These are phyloP conservation scores for Amaranthus cruentus DNA, from an alignment of 148 eudicot genomes.

Conservation along the genomic window DNA sequence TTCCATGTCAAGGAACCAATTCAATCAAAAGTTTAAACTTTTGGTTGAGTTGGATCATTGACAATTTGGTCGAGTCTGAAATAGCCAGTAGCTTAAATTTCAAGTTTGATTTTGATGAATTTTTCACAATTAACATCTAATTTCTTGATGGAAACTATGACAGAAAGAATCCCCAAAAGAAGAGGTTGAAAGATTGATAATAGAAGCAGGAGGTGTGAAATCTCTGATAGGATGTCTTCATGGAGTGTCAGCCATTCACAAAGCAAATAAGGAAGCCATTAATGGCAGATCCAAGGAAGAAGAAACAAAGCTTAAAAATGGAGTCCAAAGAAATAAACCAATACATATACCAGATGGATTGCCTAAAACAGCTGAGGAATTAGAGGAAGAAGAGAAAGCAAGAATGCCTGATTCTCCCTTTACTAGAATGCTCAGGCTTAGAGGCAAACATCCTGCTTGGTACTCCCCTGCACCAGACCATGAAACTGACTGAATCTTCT, in stretches of 20 bases:
- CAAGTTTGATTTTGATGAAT: too few species aligned
- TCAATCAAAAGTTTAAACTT: too few species aligned
- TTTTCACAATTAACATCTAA: background rate
- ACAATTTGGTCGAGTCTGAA: too few species aligned
- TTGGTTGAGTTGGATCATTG: too few species aligned
- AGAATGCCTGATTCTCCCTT: conserved; percentile 73
- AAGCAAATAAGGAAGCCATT: conserved; percentile 33
- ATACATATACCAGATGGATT: conserved; percentile 79
- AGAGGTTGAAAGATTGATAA: conserved; percentile 67
- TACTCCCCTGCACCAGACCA: conserved; percentile 66
- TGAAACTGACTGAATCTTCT: conserved; percentile 30
- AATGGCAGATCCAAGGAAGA: background rate
- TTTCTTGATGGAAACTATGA: background rate
- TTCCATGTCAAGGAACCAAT: too few species aligned
- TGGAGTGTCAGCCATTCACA: conserved; percentile 56
- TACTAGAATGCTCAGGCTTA: conserved; percentile 64
- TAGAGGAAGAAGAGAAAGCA: conserved; percentile 66
- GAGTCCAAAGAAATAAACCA: background rate
- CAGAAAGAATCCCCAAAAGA: conserved; percentile 58
- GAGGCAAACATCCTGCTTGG: conserved; percentile 66
- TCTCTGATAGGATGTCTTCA: conserved; percentile 65
- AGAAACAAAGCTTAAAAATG: background rate
- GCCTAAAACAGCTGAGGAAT: conserved; percentile 57
- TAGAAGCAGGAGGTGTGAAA: conserved; percentile 75
- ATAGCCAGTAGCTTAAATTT: too few species aligned